Conservation (phyloP, 371 early-diverging fungal genomes). For the Apophysomyces elegans region DNA sequence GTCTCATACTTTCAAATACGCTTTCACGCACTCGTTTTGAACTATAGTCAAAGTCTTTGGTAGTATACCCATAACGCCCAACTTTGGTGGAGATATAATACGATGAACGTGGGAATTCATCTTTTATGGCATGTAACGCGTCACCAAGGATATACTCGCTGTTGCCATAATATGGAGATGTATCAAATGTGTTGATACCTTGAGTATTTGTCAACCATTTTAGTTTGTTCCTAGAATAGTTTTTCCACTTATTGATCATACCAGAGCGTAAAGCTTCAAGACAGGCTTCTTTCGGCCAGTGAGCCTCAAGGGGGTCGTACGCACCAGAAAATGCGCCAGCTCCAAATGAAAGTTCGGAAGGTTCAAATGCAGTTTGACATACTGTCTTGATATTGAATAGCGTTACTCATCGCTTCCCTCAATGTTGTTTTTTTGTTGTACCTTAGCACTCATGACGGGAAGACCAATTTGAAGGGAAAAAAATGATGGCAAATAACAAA, state of each 20-base stretch:
- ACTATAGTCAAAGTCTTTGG: constrained; percentile 73
- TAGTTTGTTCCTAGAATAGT: background rate
- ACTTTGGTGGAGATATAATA: constrained; percentile 78
- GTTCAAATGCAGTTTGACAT: constrained; percentile 41
- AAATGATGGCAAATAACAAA: too few species aligned
- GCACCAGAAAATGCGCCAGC: constrained; percentile 60
- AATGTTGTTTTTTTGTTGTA: too few species aligned
- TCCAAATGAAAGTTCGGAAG: constrained; percentile 56
- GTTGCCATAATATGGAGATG: constrained; percentile 79
- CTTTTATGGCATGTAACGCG: constrained; percentile 53
- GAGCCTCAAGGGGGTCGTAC: constrained; percentile 54
- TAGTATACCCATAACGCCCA: constrained; percentile 75
- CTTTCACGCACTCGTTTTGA: constrained; percentile 55
- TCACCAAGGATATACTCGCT: constrained; percentile 76
- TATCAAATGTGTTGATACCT: constrained; percentile 78
- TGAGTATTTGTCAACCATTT: background rate
- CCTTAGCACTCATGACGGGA: too few species aligned
- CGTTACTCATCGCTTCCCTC: too few species aligned
- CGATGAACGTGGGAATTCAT: constrained; percentile 63
- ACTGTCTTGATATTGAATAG: constrained; percentile 25
- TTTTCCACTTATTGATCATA: constrained; percentile 10
- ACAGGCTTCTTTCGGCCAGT: constrained; percentile 58
- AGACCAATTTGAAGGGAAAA: too few species aligned
- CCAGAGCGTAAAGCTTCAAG: constrained; percentile 51
- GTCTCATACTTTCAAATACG: constrained; percentile 65